Percentiles rank a stretch among this genome's conserved stretches.
These are phyloP conservation scores for Trametes versicolor DNA, from an alignment of 1,284 basidiomycete genomes.

Conservation along the genomic window DNA sequence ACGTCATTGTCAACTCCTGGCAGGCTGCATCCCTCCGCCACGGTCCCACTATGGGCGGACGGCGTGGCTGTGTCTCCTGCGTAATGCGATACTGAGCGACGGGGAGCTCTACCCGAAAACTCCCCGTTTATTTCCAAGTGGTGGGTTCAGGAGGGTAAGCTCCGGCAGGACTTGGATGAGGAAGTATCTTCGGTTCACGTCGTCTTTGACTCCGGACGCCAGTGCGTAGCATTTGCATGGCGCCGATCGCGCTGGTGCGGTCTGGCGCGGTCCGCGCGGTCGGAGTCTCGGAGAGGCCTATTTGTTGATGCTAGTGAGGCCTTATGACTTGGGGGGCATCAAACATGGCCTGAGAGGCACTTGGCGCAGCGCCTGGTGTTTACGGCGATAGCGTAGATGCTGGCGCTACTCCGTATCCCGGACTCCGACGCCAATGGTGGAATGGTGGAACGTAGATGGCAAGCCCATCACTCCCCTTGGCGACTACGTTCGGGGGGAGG, in stretches of 20 bases:
- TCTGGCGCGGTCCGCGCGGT: background rate
- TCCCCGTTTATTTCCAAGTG: constrained; percentile 47
- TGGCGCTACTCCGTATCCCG: constrained; percentile 51
- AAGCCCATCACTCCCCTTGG: constrained; percentile 18
- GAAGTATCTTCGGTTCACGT: constrained; percentile 40
- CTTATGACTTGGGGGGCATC: background rate
- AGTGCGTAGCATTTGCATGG: constrained; percentile 11
- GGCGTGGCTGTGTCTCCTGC: background rate
- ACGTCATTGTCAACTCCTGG: constrained; percentile 35
- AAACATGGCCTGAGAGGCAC: constrained; percentile 56
- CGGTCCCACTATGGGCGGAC: background rate
- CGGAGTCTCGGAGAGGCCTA: background rate
- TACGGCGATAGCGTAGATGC: constrained; percentile 50
- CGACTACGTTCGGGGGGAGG: constrained; percentile 22
- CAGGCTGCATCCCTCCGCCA: constrained; percentile 22
- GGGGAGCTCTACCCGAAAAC: constrained; percentile 47
- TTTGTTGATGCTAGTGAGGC: background rate
- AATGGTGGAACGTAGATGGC: constrained; percentile 26
- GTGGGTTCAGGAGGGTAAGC: constrained; percentile 36
- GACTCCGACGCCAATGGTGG: constrained; percentile 41
- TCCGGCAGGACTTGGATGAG: constrained; percentile 14
- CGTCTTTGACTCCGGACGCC: constrained; percentile 45
- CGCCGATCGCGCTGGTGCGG: too few relatives aligned
- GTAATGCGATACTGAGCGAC: constrained; percentile 48
- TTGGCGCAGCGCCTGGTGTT: constrained; percentile 52